Evolutionary conservation across 2,329 filamentous ascomycete species (phyloP).

Genomic region (Pestalotiopsis sp.): DNA sequence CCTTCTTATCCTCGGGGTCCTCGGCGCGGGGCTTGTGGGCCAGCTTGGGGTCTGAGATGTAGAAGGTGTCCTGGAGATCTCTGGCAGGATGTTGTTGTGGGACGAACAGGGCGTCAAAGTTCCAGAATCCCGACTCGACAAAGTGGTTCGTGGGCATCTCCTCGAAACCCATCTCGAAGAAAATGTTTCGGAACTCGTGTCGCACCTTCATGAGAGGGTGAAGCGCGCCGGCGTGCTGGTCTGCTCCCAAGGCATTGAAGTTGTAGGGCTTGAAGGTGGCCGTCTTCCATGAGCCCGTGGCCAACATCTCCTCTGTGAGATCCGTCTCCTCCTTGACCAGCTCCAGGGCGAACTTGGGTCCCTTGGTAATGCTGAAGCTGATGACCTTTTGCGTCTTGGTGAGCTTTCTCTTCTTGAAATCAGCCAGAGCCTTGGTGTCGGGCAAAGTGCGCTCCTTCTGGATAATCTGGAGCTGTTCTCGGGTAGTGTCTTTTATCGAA

Average conservation of each 20-base stretch:
- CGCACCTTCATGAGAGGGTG: conserved; percentile 91
- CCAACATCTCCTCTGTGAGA: conserved; percentile 89
- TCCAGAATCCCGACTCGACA: conserved; percentile 98
- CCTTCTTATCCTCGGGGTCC: conserved; percentile 56
- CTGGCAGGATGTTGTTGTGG: conserved; percentile 97
- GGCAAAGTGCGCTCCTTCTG: conserved; percentile 68
- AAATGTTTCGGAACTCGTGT: conserved; percentile 94
- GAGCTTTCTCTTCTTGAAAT: conserved; percentile 91
- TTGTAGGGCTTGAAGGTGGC: conserved; percentile 80
- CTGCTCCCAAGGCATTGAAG: conserved; percentile 57
- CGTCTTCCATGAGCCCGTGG: conserved; percentile 87
- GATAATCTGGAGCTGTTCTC: conserved; percentile 74
- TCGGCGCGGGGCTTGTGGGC: conserved; percentile 70
- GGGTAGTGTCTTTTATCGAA: conserved; percentile 78
- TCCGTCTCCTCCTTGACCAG: conserved; percentile 94
- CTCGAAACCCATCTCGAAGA: conserved; percentile 98
- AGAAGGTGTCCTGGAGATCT: conserved; percentile 98
- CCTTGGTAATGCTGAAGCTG: conserved; percentile 82
- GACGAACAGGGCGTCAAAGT: conserved; percentile 95
- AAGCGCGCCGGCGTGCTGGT: conserved; percentile 63
- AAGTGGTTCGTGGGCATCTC: conserved; percentile 96
- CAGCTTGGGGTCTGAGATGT: conserved; percentile 84
- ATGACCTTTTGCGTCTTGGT: conserved; percentile 83
- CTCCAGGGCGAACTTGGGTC: conserved; percentile 83
- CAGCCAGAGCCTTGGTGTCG: conserved; percentile 75